A percentile compares a stretch with the other conserved stretches of the same genome.
phyloP scores from a whole-genome alignment of 371 early-diverging fungal genomes.

The Umbelopsis sp. region DNA sequence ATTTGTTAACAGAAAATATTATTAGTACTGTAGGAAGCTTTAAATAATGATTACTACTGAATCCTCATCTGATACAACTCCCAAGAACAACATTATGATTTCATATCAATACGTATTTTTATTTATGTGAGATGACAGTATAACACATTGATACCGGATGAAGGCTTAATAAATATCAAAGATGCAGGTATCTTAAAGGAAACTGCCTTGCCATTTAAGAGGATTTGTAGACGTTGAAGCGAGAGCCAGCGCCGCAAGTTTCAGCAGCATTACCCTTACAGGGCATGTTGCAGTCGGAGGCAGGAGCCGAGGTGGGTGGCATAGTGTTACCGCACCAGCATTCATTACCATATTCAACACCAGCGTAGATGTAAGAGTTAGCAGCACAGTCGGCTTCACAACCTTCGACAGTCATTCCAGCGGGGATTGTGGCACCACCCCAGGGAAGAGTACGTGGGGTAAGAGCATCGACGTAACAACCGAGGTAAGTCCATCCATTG shows the following conservation, averaged over 20 bases:
- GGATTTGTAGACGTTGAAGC: not conserved
- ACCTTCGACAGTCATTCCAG: slow-evolving; percentile 8
- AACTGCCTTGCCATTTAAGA: no score
- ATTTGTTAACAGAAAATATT: no score
- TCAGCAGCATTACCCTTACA: slow-evolving; percentile 12
- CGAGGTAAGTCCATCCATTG: slow-evolving; percentile 14
- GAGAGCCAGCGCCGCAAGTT: not conserved
- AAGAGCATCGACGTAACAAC: slow-evolving; percentile 12
- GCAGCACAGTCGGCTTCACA: not conserved
- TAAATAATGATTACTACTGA: no score
- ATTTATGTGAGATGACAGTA: no score
- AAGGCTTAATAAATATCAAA: no score
- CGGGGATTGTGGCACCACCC: not conserved
- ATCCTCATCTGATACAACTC: no score
- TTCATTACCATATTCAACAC: slow-evolving; percentile 9
- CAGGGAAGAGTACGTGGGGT: slow-evolving; percentile 6
- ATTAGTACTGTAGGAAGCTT: no score
- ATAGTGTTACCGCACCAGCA: slow-evolving; percentile 17
- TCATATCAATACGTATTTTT: no score
- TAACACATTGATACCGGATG: no score
- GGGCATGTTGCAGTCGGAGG: not conserved
- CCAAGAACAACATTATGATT: no score
- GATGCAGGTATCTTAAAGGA: no score
- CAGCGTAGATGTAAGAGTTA: not conserved
- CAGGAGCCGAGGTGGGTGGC: not conserved